A percentile compares a stretch with the other conserved stretches of the same genome.
These are phyloP conservation scores for Penicillium manginii DNA, from an alignment of 495 filamentous ascomycete genomes.

Conservation along the genomic window DNA sequence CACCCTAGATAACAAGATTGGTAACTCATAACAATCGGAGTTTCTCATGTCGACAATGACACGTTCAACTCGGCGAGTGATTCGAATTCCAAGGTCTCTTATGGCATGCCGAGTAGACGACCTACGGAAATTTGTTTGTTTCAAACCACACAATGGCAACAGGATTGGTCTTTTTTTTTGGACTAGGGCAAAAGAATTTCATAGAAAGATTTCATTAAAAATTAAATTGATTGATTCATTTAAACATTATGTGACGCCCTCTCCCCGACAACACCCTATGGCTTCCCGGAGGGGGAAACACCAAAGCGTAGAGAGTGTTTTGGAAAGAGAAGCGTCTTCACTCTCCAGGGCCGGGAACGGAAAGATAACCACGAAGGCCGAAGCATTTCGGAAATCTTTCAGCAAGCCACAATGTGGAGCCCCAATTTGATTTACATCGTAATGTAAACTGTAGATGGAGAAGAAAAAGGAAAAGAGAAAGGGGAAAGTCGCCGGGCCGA, in stretches of 20 bases:
- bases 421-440: conserved; percentile 21
- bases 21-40: too few relatives aligned
- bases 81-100: too few relatives aligned
- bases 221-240: background rate
- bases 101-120: too few relatives aligned
- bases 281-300: conserved; percentile 13
- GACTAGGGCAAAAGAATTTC: too few relatives aligned
- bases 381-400: conserved; percentile 22
- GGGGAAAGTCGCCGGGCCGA: background rate
- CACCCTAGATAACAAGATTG: too few relatives aligned
- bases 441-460: conserved; percentile 23
- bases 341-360: conserved; percentile 30
- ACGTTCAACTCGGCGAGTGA: too few relatives aligned
- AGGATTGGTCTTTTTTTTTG: too few relatives aligned
- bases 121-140: too few relatives aligned
- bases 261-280: conserved; percentile 14
- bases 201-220: background rate
- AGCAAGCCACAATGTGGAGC: conserved; percentile 30
- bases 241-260: conserved; percentile 13
- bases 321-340: conserved; percentile 20
- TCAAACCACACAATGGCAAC: too few relatives aligned
- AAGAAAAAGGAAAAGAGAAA: conserved; percentile 14
- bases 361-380: conserved; percentile 25
- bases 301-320: conserved; percentile 19
- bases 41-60: too few relatives aligned